Base-by-base conservation (phyloP, 345 rosid species). In the Trapa incisa region DNA sequence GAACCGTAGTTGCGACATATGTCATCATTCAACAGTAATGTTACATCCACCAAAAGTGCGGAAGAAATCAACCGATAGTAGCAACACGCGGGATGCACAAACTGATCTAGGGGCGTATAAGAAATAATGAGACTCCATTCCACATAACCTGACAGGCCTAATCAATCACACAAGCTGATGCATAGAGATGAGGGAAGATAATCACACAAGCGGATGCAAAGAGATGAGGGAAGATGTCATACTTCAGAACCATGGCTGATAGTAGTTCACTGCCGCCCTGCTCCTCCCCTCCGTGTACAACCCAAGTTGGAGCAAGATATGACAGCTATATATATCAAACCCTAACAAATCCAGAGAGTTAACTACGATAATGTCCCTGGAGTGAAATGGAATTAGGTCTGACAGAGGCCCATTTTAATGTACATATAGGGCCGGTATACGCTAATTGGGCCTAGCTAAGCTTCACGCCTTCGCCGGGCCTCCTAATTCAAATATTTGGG, bases 191-290 rank as follows among this genome's bases (percentile, higher is more conserved):
- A 64, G n/a, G 11, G 1, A 54, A n/a, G 7, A 53, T 32, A 7
- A 45, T 7, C 5, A 45, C 11, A 45, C 13, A 16, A 3, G 14
- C 2, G 32, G 14, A 35, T 3, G 37, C 5, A 64, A 56, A 54
- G 33, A 12, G 43, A 68, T 3, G 3, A 64, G n/a, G 11, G 1
- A 54, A n/a, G 7, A 53, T 32, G 3, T 1, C 75, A n/a, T 72
- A 81, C 85, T 81, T 81, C 70, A 81, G 82, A 76, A 81, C 85
- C 85, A 81, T 81, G 75, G 79, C 48, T 61, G 70, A 65, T 57
- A 73, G 47, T 61, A 65, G 17, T 63, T 56, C 6, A 14, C 13
- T 9, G 48, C 60, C 4, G 60, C 60, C 33, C 48, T 11, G 66
- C 66, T 64, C 33, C 16, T 11, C 29, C 41, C 66, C 14, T 38